Evolutionary conservation across 2,329 filamentous ascomycete genomes (phyloP).

Genomic region (Colletotrichum sansevieriae): DNA sequence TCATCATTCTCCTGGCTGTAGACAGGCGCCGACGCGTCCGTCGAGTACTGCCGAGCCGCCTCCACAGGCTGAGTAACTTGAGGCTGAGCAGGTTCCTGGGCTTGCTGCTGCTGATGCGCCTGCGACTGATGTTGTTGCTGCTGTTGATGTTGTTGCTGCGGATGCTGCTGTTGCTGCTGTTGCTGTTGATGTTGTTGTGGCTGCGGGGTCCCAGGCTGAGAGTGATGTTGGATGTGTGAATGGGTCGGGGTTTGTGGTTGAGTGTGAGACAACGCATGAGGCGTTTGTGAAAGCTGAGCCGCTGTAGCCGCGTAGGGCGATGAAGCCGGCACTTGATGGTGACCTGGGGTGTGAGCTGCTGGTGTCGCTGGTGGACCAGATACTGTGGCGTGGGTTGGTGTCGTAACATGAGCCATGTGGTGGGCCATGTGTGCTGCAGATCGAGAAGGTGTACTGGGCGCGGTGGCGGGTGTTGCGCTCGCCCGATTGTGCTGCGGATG

Average conservation of each 20-base stretch:
- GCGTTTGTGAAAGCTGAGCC: slow-evolving; percentile 34
- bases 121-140: slow-evolving; percentile 40
- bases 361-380: slow-evolving; percentile 28
- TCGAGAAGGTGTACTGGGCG: slow-evolving; percentile 28
- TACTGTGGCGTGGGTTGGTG: slow-evolving; percentile 28
- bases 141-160: slow-evolving; percentile 39
- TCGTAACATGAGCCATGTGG: slow-evolving; percentile 33
- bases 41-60: slow-evolving; percentile 28
- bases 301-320: slow-evolving; percentile 37
- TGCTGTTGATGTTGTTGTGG: slow-evolving; percentile 35
- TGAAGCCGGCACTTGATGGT: slow-evolving; percentile 22
- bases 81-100: slow-evolving; percentile 42
- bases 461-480: slow-evolving; percentile 31
- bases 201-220: slow-evolving; percentile 38
- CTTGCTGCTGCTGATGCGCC: slow-evolving; percentile 40
- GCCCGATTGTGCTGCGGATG: slow-evolving; percentile 38
- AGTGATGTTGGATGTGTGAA: slow-evolving; percentile 29
- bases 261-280: slow-evolving; percentile 28
- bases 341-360: slow-evolving; percentile 11
- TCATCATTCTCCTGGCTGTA: slow-evolving; percentile 39
- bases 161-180: slow-evolving; percentile 40
- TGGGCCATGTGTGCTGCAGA: slow-evolving; percentile 36
- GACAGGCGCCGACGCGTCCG: slow-evolving; percentile 23
- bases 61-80: slow-evolving; percentile 30
- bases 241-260: slow-evolving; percentile 36